These are phyloP conservation scores for Pistacia atlantica DNA, from an alignment of 345 rosid genomes.

Conservation along the genomic window DNA sequence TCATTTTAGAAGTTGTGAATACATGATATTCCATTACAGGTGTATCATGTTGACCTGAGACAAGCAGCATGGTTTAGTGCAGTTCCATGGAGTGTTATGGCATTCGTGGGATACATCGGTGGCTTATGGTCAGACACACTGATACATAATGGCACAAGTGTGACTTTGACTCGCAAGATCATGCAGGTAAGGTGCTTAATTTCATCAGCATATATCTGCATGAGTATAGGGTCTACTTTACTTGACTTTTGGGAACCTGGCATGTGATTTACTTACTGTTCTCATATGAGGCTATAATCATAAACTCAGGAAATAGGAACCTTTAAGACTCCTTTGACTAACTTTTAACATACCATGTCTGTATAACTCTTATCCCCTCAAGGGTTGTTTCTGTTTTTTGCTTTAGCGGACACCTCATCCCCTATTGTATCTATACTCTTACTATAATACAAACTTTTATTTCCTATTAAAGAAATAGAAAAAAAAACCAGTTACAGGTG, in stretches of 20 bases:
- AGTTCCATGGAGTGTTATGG: slow-evolving; percentile 94
- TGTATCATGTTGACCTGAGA: slow-evolving; percentile 87
- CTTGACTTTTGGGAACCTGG: background rate
- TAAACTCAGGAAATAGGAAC: background rate
- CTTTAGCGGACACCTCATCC: no score
- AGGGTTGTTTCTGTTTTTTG: no score
- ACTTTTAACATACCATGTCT: no score
- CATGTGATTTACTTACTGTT: background rate
- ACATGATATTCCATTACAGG: slow-evolving; percentile 39
- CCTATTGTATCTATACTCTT: no score
- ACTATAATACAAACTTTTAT: no score
- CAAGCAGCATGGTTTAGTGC: slow-evolving; percentile 99
- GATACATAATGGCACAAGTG: slow-evolving; percentile 69
- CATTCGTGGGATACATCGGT: slow-evolving; percentile 79
- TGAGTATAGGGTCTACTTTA: background rate
- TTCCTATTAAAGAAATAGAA: no score
- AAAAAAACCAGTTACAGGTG: no score
- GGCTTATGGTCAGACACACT: slow-evolving; percentile 80
- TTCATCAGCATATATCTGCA: background rate
- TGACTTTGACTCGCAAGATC: slow-evolving; percentile 84
- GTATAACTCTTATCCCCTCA: no score
- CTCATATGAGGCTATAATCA: background rate
- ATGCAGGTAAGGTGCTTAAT: slow-evolving; percentile 66
- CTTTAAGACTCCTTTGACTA: background rate
- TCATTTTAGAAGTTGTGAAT: slow-evolving; percentile 21